These are phyloP conservation scores for Teratosphaeria destructans DNA, from an alignment of 2,329 filamentous ascomycete genomes.

Conservation along the genomic window DNA sequence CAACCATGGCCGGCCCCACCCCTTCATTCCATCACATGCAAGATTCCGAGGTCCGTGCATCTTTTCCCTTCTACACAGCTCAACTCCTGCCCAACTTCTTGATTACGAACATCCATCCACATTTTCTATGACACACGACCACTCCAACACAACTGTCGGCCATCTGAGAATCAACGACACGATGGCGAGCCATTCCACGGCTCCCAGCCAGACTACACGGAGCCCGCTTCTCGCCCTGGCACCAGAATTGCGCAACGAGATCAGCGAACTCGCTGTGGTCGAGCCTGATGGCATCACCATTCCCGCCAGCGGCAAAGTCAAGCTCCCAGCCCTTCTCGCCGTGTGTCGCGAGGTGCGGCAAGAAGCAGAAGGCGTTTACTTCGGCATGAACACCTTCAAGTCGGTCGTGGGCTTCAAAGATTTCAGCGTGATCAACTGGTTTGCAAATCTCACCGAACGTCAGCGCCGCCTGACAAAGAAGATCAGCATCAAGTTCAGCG, in stretches of 20 bases:
- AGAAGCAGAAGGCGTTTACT: neutral
- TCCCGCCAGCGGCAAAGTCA: neutral
- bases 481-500: neutral
- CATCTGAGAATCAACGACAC: neutral
- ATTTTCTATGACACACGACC: neutral
- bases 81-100: neutral
- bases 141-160: neutral
- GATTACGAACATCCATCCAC: neutral
- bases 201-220: neutral
- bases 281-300: neutral
- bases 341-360: neutral
- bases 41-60: neutral
- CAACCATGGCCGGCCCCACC: neutral
- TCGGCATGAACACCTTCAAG: neutral
- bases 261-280: neutral
- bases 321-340: neutral
- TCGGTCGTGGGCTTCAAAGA: neutral
- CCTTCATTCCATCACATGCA: neutral
- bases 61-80: neutral
- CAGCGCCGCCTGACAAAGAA: neutral
- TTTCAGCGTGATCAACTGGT: neutral
- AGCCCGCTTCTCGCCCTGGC: neutral
- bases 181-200: neutral
- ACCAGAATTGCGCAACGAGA: conserved; percentile 2
- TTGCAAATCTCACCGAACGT: neutral